Base-by-base conservation (phyloP, 257 asterid genomes). In the Penstemon eatonii region DNA sequence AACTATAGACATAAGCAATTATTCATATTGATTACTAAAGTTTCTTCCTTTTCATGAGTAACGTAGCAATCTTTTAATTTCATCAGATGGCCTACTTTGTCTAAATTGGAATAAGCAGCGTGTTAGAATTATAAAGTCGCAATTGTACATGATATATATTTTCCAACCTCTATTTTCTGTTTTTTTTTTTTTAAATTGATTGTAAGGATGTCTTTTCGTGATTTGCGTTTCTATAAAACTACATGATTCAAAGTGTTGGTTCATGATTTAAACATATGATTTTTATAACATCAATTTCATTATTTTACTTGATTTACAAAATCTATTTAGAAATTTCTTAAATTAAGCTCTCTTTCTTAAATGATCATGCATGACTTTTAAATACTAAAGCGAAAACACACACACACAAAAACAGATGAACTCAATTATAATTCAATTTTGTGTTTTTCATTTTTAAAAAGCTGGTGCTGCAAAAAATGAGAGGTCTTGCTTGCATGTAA, bases 1-100 rank as follows among this genome's bases (percentile, higher is more conserved):
- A 43, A 15, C 6, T 47, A 25, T 49, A 49, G 39, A 65, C 13
- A 33, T 60, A 60, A 60, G 13, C 53, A 50, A 39, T 64, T 64
- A 47, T 37, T 12, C 57, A 50, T 39, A 51, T 65, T 10, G 36
- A 52, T 65, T 52, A 19, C n/a, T 65, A 7, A 62, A 37, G 40
- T 65, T 51, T 39, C 50, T 65, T 37, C 15, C 13, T 4, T 49
- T 50, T 62, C 7, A 40, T 25, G 33, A 25, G 33, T 25, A 25
- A 25, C 33, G 33, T 19, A 25, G 33, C 33, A 25, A 25, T 25
- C 33, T 25, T 25, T 25, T 25, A 25, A 61, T 42, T 13, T 18
- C 39, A 36, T 62, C 49, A 19, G 55, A 62, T 45, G 18, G 54
- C 8, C 18, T 44, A 44, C 49, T 60, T 36, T 60, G 39, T 38